Evolutionary conservation across 371 early-diverging fungal species (phyloP).

Genomic region (Mucor plumbeus): DNA sequence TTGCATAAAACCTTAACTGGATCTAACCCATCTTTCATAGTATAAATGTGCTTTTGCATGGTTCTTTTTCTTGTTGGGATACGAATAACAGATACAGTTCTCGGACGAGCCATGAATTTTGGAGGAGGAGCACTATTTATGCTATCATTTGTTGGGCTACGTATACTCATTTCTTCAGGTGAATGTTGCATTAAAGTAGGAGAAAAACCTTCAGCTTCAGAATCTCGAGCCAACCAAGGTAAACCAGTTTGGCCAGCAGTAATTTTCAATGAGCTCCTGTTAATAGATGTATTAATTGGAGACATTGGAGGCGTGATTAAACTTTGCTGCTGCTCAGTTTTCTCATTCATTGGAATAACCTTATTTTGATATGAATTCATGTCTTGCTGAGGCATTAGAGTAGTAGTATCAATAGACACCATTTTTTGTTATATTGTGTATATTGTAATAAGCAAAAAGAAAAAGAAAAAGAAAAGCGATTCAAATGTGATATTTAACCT

Average conservation of each 20-base stretch:
- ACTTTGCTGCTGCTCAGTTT: slow-evolving; percentile 9
- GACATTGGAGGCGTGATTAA: slow-evolving; percentile 44
- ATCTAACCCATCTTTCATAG: slow-evolving; percentile 31
- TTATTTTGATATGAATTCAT: slow-evolving; percentile 4
- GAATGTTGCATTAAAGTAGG: slow-evolving; percentile 7
- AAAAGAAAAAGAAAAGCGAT: slow-evolving; percentile 2
- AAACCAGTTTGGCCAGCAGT: slow-evolving; percentile 30
- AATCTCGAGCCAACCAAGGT: slow-evolving; percentile 30
- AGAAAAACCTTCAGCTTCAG: slow-evolving; percentile 15
- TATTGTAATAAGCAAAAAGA: background rate
- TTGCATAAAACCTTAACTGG: slow-evolving; percentile 27
- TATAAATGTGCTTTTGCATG: slow-evolving; percentile 30
- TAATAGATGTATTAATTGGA: slow-evolving; percentile 71
- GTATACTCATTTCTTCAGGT: background rate
- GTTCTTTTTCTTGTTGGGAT: slow-evolving; percentile 31
- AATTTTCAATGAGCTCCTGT: slow-evolving; percentile 14
- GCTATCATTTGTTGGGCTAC: background rate
- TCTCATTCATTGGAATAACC: slow-evolving; percentile 15
- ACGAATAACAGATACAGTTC: slow-evolving; percentile 16
- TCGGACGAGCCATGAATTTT: slow-evolving; percentile 24
- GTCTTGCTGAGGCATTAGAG: slow-evolving; percentile 1
- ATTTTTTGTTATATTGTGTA: slow-evolving; percentile 4
- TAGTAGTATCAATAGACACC: background rate
- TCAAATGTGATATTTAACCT: background rate
- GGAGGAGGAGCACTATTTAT: slow-evolving; percentile 19